phyloP scores from a whole-genome alignment of 495 filamentous ascomycete species.

The Aspergillus funiculosus region DNA sequence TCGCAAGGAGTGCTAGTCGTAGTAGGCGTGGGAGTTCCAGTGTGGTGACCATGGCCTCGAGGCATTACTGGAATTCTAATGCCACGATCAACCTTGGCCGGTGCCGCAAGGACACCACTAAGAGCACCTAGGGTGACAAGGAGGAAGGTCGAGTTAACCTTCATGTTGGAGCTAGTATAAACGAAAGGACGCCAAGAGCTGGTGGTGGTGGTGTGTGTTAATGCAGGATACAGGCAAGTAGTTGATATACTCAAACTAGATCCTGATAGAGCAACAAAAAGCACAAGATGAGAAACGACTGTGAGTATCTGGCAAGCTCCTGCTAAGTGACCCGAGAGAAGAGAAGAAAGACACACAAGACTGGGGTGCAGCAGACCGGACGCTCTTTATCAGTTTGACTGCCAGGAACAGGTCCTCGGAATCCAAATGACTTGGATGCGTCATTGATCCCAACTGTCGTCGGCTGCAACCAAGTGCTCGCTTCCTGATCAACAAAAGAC shows the following conservation, averaged over 20 bases:
- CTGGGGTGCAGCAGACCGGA: neutral
- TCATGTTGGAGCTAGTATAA: conserved; percentile 7
- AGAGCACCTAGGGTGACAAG: conserved; percentile 9
- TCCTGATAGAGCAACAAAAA: conserved; percentile 1
- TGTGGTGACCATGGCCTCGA: neutral
- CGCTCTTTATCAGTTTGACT: conserved; percentile 9
- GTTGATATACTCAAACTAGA: too few species aligned
- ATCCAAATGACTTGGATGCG: conserved; percentile 1
- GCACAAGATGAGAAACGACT: conserved; percentile 9
- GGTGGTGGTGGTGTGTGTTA: neutral
- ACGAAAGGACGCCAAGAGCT: conserved; percentile 9
- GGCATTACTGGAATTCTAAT: neutral
- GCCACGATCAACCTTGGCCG: conserved; percentile 7
- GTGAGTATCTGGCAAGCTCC: conserved; percentile 8
- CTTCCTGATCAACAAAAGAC: neutral
- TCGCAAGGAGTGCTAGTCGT: conserved; percentile 6
- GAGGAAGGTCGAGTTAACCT: conserved; percentile 7
- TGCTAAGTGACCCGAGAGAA: too few species aligned
- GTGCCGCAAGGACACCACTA: conserved; percentile 10
- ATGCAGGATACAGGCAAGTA: neutral
- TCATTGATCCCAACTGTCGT: conserved; percentile 8
- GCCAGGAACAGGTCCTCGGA: too few species aligned
- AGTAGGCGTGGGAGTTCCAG: neutral
- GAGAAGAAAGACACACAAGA: neutral
- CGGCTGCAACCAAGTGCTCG: conserved; percentile 2